Base-by-base conservation (phyloP, 2,329 filamentous ascomycete genomes). In the Coleophoma crateriformis region DNA sequence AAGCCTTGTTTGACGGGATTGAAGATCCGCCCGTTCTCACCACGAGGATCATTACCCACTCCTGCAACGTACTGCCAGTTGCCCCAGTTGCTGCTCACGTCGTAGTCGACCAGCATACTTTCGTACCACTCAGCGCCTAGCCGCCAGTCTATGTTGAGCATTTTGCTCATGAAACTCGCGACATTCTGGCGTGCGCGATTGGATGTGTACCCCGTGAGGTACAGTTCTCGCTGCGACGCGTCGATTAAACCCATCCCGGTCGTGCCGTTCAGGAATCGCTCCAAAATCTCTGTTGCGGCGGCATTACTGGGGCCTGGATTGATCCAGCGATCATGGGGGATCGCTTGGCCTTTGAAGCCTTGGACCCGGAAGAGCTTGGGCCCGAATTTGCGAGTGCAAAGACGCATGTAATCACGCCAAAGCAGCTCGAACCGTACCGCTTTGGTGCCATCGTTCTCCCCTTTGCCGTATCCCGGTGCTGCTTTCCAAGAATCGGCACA, bases 111-210 rank as follows among this genome's bases (percentile, higher is more conserved):
- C 3, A 91, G 73, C 61, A 87, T 71, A 62, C 77, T 80, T 63
- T 92, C 88, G 61, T 91, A 92, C 85, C 86, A 92, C 63, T 91
- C 88, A 0, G 87, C 88, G 0, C 88, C 88, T 13, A 88, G 75
- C 0, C 87, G 79, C 88, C 88, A 94, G 65, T 92, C 88, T 19
- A 92, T 82, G 1, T 76, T 75, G 3, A 91, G 71, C 53, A 89
- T 85, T 56, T 88, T 89, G 0, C 85, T 68, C 1, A 91, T 70
- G 62, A 88, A 92, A 14, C 76, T 85, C 0, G 87, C 87, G 1
- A 89, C 85, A 48, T 91, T 90, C 64, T 91, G 87, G 2, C 88
- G 73, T 0, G 86, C 83, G 13, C 87, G 77, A 61, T 90, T 90
- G 1, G 84, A 87, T 0, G 87, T 90, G 64, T 90, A 91, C 0